A percentile compares a stretch with the other conserved stretches of the same genome.
phyloP scores from a whole-genome alignment of 2,329 filamentous ascomycete species.

The Fusarium liriodendri region DNA sequence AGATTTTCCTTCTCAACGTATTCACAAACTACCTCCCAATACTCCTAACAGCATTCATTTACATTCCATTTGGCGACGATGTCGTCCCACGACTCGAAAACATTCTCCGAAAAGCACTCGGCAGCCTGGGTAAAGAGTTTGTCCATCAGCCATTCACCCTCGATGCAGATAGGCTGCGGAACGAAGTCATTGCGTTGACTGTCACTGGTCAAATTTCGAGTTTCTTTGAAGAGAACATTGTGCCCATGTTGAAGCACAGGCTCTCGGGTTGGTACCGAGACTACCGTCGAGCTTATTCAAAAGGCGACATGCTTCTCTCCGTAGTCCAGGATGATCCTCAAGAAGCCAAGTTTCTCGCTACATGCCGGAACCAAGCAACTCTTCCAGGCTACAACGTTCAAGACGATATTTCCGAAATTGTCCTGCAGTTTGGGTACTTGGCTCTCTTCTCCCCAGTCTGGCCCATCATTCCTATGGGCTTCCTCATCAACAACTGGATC shows the following conservation, averaged over 20 bases:
- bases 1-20: constrained; percentile 82
- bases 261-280: constrained; percentile 58
- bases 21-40: constrained; percentile 84
- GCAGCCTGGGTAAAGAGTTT: constrained; percentile 61
- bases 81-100: constrained; percentile 76
- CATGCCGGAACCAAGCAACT: constrained; percentile 74
- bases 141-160: constrained; percentile 68
- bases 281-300: constrained; percentile 48
- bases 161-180: constrained; percentile 73
- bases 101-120: constrained; percentile 63
- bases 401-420: constrained; percentile 78
- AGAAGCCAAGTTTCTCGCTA: constrained; percentile 72
- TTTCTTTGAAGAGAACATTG: constrained; percentile 77
- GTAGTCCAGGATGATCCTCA: constrained; percentile 67
- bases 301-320: constrained; percentile 59
- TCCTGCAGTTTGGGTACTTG: constrained; percentile 79
- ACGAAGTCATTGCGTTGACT: constrained; percentile 81
- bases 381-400: constrained; percentile 79
- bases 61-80: constrained; percentile 77
- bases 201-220: constrained; percentile 79
- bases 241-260: constrained; percentile 75
- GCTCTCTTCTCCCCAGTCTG: constrained; percentile 80
- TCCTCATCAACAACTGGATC: constrained; percentile 81
- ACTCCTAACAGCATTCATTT: constrained; percentile 81
- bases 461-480: constrained; percentile 78